A percentile compares a stretch with the other conserved stretches of the same genome.
phyloP scores from a whole-genome alignment of 805 yeast genomes.

The Candida nitratophila region DNA sequence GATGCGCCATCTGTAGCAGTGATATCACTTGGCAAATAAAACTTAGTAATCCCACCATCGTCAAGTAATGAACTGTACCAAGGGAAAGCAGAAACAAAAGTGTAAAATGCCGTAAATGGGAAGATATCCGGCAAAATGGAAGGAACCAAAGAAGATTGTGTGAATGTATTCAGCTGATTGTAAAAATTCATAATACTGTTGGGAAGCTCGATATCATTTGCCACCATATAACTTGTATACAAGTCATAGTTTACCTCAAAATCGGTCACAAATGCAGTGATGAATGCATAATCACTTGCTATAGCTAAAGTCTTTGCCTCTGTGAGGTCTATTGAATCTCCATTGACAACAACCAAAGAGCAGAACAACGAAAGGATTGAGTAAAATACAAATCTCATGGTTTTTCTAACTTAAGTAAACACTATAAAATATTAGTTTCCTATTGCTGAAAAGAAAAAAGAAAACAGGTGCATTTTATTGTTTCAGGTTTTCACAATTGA shows the following conservation, averaged over 20 bases:
- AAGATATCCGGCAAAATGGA: slow-evolving; percentile 20
- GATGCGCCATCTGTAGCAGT: slow-evolving; percentile 6
- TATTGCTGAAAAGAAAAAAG: too few species aligned
- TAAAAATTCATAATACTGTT: slow-evolving; percentile 22
- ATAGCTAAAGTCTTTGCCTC: slow-evolving; percentile 26
- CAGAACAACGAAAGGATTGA: neutral
- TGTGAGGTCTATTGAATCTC: slow-evolving; percentile 15
- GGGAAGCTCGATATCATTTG: slow-evolving; percentile 21
- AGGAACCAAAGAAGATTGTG: slow-evolving; percentile 12
- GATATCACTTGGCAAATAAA: slow-evolving; percentile 24
- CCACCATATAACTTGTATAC: slow-evolving; percentile 30
- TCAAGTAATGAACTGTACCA: slow-evolving; percentile 24
- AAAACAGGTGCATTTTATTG: too few species aligned
- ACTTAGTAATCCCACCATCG: slow-evolving; percentile 17
- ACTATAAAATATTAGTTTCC: too few species aligned
- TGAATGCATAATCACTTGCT: slow-evolving; percentile 21
- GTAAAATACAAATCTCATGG: too few species aligned
- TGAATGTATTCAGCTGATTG: slow-evolving; percentile 9
- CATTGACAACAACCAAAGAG: neutral
- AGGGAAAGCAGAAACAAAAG: slow-evolving; percentile 25
- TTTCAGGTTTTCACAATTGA: too few species aligned
- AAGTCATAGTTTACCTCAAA: slow-evolving; percentile 17
- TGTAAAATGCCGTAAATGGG: slow-evolving; percentile 26
- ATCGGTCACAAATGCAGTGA: slow-evolving; percentile 26
- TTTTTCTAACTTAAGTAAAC: too few species aligned